Evolutionary conservation across 2,329 filamentous ascomycete species (phyloP).

Genomic region (Paracoccidioides brasiliensis): DNA sequence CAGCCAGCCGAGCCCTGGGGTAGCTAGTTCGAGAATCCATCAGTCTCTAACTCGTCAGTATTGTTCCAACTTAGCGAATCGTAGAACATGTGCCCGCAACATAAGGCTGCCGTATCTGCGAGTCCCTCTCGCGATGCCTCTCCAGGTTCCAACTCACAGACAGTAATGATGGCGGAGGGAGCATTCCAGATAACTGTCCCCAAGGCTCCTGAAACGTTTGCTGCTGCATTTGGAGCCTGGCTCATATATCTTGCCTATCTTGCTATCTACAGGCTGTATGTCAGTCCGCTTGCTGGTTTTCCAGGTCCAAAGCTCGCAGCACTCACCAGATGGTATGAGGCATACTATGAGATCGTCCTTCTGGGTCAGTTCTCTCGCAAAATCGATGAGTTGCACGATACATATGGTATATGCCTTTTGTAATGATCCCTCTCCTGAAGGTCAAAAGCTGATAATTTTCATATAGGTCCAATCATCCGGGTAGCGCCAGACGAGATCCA

Average conservation of each 20-base stretch:
- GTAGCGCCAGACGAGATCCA: slow-evolving; percentile 13
- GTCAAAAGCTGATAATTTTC: background rate
- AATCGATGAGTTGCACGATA: slow-evolving; percentile 13
- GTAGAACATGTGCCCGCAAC: no score
- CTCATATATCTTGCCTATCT: slow-evolving; percentile 6
- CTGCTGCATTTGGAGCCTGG: background rate
- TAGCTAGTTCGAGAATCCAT: no score
- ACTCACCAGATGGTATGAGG: slow-evolving; percentile 14
- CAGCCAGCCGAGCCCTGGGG: no score
- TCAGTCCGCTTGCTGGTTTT: slow-evolving; percentile 12
- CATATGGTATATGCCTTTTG: slow-evolving; percentile 12
- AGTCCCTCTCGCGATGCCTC: background rate
- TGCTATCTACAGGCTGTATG: slow-evolving; percentile 11
- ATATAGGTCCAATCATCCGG: slow-evolving; percentile 13
- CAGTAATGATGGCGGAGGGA: background rate
- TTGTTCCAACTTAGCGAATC: no score
- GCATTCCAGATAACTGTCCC: background rate
- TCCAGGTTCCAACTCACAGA: background rate
- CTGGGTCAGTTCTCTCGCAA: slow-evolving; percentile 12
- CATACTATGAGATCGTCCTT: slow-evolving; percentile 15
- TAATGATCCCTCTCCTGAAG: background rate
- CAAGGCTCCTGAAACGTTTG: background rate
- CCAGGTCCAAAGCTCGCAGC: slow-evolving; percentile 14
- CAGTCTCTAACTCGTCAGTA: no score
- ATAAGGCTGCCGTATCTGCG: background rate